Base-by-base conservation (phyloP, 2,329 filamentous ascomycete species). In the Pyrenochaeta sp. region DNA sequence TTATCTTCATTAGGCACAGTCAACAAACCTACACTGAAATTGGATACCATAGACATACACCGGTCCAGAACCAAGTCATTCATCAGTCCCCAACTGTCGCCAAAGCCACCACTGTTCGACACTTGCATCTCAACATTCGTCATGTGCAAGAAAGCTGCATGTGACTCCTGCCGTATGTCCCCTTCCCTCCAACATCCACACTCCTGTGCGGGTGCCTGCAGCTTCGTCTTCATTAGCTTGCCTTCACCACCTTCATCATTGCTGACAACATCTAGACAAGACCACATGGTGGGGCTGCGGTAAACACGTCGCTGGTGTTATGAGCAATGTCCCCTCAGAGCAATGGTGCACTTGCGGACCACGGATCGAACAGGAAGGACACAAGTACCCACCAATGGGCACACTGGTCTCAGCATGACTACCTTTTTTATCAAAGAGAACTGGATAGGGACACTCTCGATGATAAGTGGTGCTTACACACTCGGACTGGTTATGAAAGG, bases 301-400 rank as follows among this genome's bases (percentile, higher is more conserved):
- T 61, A 80, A 67, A 59, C 86, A 91, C 78, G 80, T 90, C 65
- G 78, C 85, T 12, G 75, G 75, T 15, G 88, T 91, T 66, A 85
- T 92, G 80, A 85, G 88, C 73, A 69, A 74, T 27, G 74, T 91
- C 43, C 82, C 87, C 4, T 78, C 81, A 36, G 76, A 80, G 5
- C 81, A 91, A 40, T 85, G 88, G 78, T 92, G 90, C 80, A 81
- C 79, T 25, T 92, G 90, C 73, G 80, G 83, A 67, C 89, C 89
- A 28, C 85, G 85, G 72, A 80, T 90, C 61, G 84, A 87, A 70
- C 80, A 81, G 40, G 83, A 86, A 54, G 88, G 87, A 45, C 85
- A 85, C 68, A 68, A 83, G 69, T 91, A 90, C 69, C 89, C 89
- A 57, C 88, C 88, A 28, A 89, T 85, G 83, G 87, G 83, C 4